Base-by-base conservation (phyloP, 1,284 basidiomycete genomes). In the Ganoderma multipileum region DNA sequence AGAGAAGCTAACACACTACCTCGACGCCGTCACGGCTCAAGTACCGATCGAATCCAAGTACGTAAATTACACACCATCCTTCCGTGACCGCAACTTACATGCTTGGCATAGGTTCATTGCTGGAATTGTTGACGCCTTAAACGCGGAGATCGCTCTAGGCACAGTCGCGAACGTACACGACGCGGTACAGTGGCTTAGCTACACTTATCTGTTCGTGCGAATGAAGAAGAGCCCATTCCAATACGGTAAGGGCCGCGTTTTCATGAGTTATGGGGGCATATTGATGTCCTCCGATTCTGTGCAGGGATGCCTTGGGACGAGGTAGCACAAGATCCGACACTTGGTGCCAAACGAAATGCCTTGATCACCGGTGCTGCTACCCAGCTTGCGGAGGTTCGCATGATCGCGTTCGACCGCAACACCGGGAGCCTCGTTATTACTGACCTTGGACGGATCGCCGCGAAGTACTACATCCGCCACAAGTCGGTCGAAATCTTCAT, bases 1-100 rank as follows among this genome's bases (percentile, higher is more conserved):
- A 44, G 98, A 99, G 76, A 99, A 97, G 80, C 86, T 99, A 16
- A 85, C 90, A 5, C 96, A 99, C 80, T 99, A 99, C 76, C 87
- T 98, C 39, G 90, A 96, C 74, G 90, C 93, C 20, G 92, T 98
- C 69, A 94, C 92, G 61, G 93, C 96, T 5, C 95, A 96, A 85
- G 95, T 91, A 77, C 95, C 98, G 0, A 99, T 99, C 69, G 98
- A 99, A 83, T 99, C 97, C 12, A 94, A 94, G 95, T 95, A 69
- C 73, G 91, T 78, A 4, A 50, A 23, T 4, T 9, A 33, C 4
- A 64, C 18, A 30, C 18, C 14, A 5, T 3, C 7, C 44, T 62
- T 57, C 11, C 28, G 38, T 41, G 26, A 28, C n/a, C 52, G 18
- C 28, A 30, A 28, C 20, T 66, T 52, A 52, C 33, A 44, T 6